phyloP scores from a whole-genome alignment of 768 basidiomycete genomes.

The Mycena vitilis region DNA sequence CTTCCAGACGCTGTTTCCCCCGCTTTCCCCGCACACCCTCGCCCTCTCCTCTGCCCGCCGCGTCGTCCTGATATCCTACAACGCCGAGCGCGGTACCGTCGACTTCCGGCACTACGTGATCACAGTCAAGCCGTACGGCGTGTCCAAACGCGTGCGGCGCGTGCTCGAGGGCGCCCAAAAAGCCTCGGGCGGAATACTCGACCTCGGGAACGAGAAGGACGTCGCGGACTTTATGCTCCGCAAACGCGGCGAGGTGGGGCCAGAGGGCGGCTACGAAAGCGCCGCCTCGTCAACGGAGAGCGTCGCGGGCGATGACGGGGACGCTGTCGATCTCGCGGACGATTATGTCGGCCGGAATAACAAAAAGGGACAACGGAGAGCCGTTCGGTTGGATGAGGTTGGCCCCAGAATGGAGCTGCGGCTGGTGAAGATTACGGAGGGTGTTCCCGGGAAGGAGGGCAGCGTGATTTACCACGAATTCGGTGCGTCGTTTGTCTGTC shows the following conservation, averaged over 20 bases:
- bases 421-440: conserved; percentile 94
- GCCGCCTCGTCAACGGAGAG: conserved; percentile 86
- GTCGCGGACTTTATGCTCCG: conserved; percentile 94
- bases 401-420: conserved; percentile 95
- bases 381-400: conserved; percentile 92
- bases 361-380: conserved; percentile 89
- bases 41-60: conserved; percentile 91
- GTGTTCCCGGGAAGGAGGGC: conserved; percentile 93
- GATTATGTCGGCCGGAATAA: conserved; percentile 98
- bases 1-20: conserved; percentile 96
- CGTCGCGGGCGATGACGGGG: conserved; percentile 86
- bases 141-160: conserved; percentile 90
- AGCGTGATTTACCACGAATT: conserved; percentile 95
- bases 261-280: conserved; percentile 81
- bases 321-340: conserved; percentile 85
- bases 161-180: conserved; percentile 74
- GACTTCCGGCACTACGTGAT: conserved; percentile 96
- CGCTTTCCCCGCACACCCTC: conserved; percentile 85
- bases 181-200: conserved; percentile 62
- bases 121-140: conserved; percentile 93
- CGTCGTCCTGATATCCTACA: conserved; percentile 94
- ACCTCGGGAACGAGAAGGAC: conserved; percentile 92
- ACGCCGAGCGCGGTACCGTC: conserved; percentile 84
- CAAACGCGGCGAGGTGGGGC: conserved; percentile 69
- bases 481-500: conserved; percentile 62